Base-by-base conservation (phyloP, 164 flowering plant species). In the Warburgia ugandensis region DNA sequence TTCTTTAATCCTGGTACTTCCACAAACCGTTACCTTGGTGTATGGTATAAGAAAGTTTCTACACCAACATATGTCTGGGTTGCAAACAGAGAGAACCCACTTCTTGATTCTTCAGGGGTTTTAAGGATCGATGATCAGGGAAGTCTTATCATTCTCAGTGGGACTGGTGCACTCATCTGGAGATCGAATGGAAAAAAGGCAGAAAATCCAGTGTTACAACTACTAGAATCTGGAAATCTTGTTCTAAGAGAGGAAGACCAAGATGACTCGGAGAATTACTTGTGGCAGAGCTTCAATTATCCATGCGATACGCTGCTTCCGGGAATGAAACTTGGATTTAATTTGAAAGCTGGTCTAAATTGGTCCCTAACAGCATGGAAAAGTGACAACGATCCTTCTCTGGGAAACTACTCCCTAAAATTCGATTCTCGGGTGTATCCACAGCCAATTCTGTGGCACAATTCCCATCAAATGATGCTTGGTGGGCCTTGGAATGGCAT, bases 51-150 rank as follows among this genome's bases (percentile, higher is more conserved):
- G 40, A 30, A 48, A 2, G 31, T 37, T 28, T 14, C 63, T 16
- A 47, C n/a, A 9, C 3, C 0, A 13, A 56, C 56, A 7, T 54
- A 55, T 4, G 56, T 73, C 2, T 76, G 81, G 81, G 68, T 69
- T 2, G 78, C 81, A 9, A 73, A 77, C 47, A 68, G 69, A 41
- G 67, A 73, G 14, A 40, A 25, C 1, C 77, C 77, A 1, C 31
- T 76, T 1, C 65, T 21, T 5, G 60, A 64, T 45, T 58, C 65
- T 23, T 45, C 58, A 21, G 77, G 80, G 12, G 25, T 46, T 40
- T 4, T 65, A 5, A 43, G 8, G 2, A 31, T 73, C 2, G 57
- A 55, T 0, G 41, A 59, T 23, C 54, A 64, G 32, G 76, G 75
- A 3, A 68, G 68, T 50, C 57, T 73, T 0, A 35, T 55, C 0